Evolutionary conservation across 192 early-diverging fungal genomes (phyloP), one percentile per base, ranked within the genome.

Genomic region (Rhizophagus prolifer): DNA sequence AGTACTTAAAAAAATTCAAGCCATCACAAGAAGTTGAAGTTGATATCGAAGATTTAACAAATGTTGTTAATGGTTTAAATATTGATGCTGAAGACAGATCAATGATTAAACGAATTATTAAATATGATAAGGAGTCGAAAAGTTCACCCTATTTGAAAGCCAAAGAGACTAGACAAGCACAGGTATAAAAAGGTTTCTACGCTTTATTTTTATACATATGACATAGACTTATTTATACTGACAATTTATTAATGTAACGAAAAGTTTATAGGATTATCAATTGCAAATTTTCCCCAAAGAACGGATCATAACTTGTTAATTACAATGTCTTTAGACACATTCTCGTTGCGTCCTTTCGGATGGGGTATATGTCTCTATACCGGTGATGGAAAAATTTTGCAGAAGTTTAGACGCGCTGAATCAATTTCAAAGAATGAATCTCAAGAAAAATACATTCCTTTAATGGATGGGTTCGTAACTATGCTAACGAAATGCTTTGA

Each of bases 281-380:
- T 28, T 5, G 31, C 59, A 75, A 34, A 16, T 28, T 75, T 63
- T 63, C 34, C 60, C 13, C 61, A 63, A 64, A 13, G 14, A 25
- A 74, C 58, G n/a, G 41, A 60, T 41, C 50, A 78, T 38, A 70
- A 78, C 25, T 54, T 78, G 23, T 16, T 78, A 67, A 78, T 78
- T 61, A 59, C 70, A 13, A 72, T 78, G 46, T 78, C 68, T 31
- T 62, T 58, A 1, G 68, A 70, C 72, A 30, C 77, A 10, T 70
- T 62, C 25, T 16, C n/a, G 6, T 26, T 3, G 1, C 26, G 25
- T 23, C 64, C 68, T 34, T 78, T 78, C 16, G 70, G 50, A 36
- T 78, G 59, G 58, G 69, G 21, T n/a, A 78, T 77, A 21, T 58
- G 64, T 25, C 46, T 77, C 21, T 46, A 72, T 58, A 47, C 50